phyloP scores from a whole-genome alignment of 2,329 filamentous ascomycete genomes.

The Esteya vermicola region DNA sequence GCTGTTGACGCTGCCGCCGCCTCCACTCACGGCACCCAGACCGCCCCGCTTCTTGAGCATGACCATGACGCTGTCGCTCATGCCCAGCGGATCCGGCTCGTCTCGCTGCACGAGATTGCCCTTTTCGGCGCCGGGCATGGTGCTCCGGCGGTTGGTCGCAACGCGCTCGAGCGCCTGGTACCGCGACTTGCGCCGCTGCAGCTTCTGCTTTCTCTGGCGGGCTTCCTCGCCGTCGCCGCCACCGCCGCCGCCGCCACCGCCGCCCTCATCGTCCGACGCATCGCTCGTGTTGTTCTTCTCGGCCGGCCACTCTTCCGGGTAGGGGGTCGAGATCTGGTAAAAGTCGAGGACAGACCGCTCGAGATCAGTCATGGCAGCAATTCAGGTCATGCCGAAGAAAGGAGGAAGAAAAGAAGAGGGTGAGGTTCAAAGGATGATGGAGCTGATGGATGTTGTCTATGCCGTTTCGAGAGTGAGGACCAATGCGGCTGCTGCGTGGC shows the following conservation, averaged over 20 bases:
- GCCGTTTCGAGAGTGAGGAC: no score
- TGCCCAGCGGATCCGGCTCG: conserved; percentile 84
- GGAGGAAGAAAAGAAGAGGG: no score
- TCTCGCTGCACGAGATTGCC: conserved; percentile 70
- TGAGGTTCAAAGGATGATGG: no score
- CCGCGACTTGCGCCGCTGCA: conserved; percentile 54
- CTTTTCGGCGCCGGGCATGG: conserved; percentile 48
- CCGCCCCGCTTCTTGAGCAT: conserved; percentile 42
- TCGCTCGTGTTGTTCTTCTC: conserved; percentile 56
- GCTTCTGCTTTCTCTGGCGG: conserved; percentile 28
- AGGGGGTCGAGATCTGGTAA: conserved; percentile 70
- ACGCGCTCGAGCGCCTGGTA: conserved; percentile 74
- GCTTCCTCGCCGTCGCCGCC: conserved; percentile 27
- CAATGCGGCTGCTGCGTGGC: no score
- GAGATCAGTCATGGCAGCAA: conserved; percentile 48
- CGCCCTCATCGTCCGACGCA: conserved; percentile 46
- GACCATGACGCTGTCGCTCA: conserved; percentile 71
- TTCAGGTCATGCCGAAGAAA: no score
- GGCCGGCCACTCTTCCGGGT: conserved; percentile 73
- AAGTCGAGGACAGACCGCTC: conserved; percentile 72
- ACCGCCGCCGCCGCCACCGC: conserved; percentile 19
- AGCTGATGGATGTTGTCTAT: no score
- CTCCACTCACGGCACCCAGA: no score
- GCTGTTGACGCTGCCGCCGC: conserved; percentile 27
- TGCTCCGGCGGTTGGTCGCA: conserved; percentile 53